A percentile compares a stretch with the other conserved stretches of the same genome.
Evolutionary conservation across 2,329 filamentous ascomycete genomes (phyloP).

Genomic region (Fonsecaea multimorphosa): DNA sequence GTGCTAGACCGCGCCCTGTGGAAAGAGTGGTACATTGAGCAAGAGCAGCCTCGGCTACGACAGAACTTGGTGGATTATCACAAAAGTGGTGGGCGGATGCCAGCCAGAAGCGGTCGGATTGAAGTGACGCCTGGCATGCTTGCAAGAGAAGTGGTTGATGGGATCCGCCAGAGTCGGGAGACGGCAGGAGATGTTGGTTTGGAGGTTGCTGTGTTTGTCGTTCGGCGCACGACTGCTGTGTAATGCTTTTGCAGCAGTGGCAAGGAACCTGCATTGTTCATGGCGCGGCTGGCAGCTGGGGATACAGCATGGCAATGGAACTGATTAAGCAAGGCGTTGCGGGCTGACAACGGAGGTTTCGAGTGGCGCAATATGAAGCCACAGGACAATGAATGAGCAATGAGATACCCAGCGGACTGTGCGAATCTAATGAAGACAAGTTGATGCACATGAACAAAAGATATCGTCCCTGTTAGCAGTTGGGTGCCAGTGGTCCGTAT

Average conservation of each 20-base stretch:
- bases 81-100: constrained; percentile 43
- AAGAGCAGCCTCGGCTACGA: constrained; percentile 66
- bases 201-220: constrained; percentile 58
- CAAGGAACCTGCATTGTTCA: constrained; percentile 13
- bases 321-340: constrained; percentile 29
- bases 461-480: not conserved
- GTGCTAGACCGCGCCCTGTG: constrained; percentile 60
- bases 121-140: constrained; percentile 61
- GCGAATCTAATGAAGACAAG: constrained; percentile 11
- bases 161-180: constrained; percentile 57
- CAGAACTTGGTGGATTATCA: constrained; percentile 43
- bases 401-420: constrained; percentile 27
- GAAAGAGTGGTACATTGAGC: constrained; percentile 70
- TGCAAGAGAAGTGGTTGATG: constrained; percentile 65
- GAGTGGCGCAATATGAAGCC: constrained; percentile 1
- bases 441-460: not conserved
- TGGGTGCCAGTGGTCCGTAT: too few species aligned
- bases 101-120: constrained; percentile 45
- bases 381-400: constrained; percentile 29
- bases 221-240: constrained; percentile 46
- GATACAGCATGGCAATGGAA: constrained; percentile 7
- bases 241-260: constrained; percentile 19
- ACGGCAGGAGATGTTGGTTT: constrained; percentile 50
- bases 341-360: constrained; percentile 12
- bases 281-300: constrained; percentile 5